These are phyloP conservation scores for Phytophthora cajani DNA, from an alignment of 352 stramenopile genomes.

Conservation along the genomic window DNA sequence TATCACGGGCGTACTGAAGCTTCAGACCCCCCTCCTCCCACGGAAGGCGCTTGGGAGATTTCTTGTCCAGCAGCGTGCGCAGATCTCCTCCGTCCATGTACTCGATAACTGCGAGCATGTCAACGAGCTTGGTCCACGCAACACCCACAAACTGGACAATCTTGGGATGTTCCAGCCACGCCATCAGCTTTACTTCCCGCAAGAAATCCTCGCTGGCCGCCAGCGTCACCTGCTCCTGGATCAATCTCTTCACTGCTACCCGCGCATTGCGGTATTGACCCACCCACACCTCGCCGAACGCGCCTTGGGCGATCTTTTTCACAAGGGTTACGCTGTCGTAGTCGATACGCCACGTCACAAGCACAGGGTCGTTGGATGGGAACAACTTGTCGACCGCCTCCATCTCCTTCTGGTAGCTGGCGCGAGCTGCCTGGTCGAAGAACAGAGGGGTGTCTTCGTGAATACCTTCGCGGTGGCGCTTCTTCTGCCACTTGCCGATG, in stretches of 20 bases:
- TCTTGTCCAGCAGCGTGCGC: slow-evolving; percentile 55
- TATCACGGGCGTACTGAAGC: slow-evolving; percentile 63
- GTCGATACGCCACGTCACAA: slow-evolving; percentile 75
- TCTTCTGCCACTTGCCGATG: slow-evolving; percentile 42
- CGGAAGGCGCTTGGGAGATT: slow-evolving; percentile 34
- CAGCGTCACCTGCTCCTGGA: slow-evolving; percentile 52
- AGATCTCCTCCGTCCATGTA: slow-evolving; percentile 77
- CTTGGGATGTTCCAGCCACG: slow-evolving; percentile 72
- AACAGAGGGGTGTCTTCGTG: slow-evolving; percentile 78
- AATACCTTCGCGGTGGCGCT: slow-evolving; percentile 54
- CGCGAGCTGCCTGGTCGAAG: slow-evolving; percentile 70
- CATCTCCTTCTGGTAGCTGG: slow-evolving; percentile 67
- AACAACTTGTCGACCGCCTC: slow-evolving; percentile 68
- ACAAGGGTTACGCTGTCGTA: slow-evolving; percentile 73
- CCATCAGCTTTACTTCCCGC: slow-evolving; percentile 75
- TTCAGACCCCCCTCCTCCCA: slow-evolving; percentile 41
- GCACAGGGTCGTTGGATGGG: slow-evolving; percentile 71
- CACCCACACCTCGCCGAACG: slow-evolving; percentile 80
- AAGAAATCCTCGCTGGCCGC: slow-evolving; percentile 70
- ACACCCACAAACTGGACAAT: slow-evolving; percentile 76
- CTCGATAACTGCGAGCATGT: slow-evolving; percentile 75
- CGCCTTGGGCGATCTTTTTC: slow-evolving; percentile 70
- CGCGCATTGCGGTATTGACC: slow-evolving; percentile 62
- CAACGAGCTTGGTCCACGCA: slow-evolving; percentile 71
- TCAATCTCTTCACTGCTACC: slow-evolving; percentile 68